Evolutionary conservation across 495 filamentous ascomycete species (phyloP).

Genomic region (Astrothelium subdiscretum): DNA sequence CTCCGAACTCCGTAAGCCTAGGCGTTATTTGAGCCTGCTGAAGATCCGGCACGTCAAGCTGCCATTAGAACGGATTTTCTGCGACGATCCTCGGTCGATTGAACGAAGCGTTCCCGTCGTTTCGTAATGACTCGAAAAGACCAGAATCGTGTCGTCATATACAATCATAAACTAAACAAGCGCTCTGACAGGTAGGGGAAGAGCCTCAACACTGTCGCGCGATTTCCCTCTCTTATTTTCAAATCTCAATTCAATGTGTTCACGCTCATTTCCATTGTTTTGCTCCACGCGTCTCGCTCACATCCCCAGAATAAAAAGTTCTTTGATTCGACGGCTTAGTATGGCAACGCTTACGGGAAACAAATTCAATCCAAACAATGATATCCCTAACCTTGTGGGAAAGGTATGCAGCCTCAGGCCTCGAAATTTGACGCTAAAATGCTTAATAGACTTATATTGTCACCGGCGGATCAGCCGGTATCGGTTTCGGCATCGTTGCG

Average conservation of each 20-base stretch:
- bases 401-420: slow-evolving; percentile 20
- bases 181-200: not conserved
- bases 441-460: slow-evolving; percentile 16
- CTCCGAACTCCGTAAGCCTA: too few species aligned
- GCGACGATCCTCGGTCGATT: not conserved
- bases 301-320: too few species aligned
- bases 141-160: slow-evolving; percentile 1
- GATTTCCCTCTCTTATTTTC: not conserved
- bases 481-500: slow-evolving; percentile 37
- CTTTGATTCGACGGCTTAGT: too few species aligned
- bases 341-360: slow-evolving; percentile 16
- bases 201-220: not conserved
- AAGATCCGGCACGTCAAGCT: not conserved
- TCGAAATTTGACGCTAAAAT: not conserved
- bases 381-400: slow-evolving; percentile 32
- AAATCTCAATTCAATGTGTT: not conserved
- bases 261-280: not conserved
- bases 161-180: not conserved
- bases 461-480: slow-evolving; percentile 18
- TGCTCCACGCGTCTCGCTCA: not conserved
- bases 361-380: slow-evolving; percentile 35
- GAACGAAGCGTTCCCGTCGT: not conserved
- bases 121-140: not conserved
- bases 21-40: not conserved
- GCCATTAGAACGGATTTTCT: not conserved